Evolutionary conservation across 129 eudicot genomes (phyloP).

Genomic region (Tanacetum coccineum): DNA sequence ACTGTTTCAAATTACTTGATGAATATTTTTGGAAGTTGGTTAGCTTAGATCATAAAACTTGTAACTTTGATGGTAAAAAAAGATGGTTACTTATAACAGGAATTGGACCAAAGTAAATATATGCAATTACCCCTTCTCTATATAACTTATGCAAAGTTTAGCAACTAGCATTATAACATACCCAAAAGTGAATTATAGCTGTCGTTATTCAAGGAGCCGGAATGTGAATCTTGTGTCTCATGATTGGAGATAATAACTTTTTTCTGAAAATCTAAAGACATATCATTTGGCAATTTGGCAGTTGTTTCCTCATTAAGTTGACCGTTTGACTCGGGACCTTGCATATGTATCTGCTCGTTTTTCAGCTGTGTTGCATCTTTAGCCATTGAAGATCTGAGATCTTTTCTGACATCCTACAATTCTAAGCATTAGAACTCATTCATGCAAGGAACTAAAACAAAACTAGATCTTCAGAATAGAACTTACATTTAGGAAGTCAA

Average conservation of each 20-base stretch:
- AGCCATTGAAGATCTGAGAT: slow-evolving; percentile 83
- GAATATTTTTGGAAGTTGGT: no score
- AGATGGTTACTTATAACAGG: background rate
- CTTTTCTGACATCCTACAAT: slow-evolving; percentile 75
- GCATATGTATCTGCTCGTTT: slow-evolving; percentile 59
- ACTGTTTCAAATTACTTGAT: no score
- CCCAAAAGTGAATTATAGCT: slow-evolving; percentile 47
- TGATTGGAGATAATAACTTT: slow-evolving; percentile 58
- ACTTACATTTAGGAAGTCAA: slow-evolving; percentile 76
- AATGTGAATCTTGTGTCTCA: slow-evolving; percentile 38
- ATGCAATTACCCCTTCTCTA: background rate
- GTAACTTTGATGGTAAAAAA: no score
- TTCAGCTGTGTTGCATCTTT: slow-evolving; percentile 79
- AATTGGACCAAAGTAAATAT: background rate
- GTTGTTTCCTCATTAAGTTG: slow-evolving; percentile 25
- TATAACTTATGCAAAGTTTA: slow-evolving; percentile 7
- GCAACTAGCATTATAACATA: slow-evolving; percentile 34
- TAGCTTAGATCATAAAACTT: no score
- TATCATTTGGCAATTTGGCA: slow-evolving; percentile 27
- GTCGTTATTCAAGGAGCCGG: slow-evolving; percentile 28
- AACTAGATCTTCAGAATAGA: background rate
- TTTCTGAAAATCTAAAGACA: slow-evolving; percentile 74
- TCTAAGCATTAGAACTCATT: slow-evolving; percentile 11
- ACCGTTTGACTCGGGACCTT: slow-evolving; percentile 28
- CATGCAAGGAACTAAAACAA: slow-evolving; percentile 16